Conservation (phyloP, 495 filamentous ascomycete species). For the Apiosordaria backusii region DNA sequence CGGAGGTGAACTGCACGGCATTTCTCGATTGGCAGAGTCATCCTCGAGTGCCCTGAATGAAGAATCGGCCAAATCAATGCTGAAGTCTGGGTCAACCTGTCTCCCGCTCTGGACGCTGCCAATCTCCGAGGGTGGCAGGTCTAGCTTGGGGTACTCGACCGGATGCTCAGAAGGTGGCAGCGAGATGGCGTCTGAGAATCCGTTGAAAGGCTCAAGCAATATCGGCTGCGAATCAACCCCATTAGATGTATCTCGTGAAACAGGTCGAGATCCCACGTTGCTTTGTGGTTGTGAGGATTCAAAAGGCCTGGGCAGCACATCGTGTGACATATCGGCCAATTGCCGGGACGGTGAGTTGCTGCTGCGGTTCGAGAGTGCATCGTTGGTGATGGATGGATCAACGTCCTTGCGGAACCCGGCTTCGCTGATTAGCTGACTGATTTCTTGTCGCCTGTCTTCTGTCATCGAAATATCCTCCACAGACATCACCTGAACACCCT, state of each 20-base stretch:
- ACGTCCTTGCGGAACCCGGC: slow-evolving; percentile 26
- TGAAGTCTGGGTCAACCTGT: slow-evolving; percentile 37
- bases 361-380: slow-evolving; percentile 16
- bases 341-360: slow-evolving; percentile 30
- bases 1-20: background rate
- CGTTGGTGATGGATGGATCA: slow-evolving; percentile 19
- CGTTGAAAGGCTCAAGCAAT: slow-evolving; percentile 28
- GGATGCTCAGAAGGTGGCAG: slow-evolving; percentile 5
- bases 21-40: background rate
- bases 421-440: slow-evolving; percentile 25
- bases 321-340: slow-evolving; percentile 24
- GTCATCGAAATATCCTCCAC: slow-evolving; percentile 15
- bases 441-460: slow-evolving; percentile 28
- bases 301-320: slow-evolving; percentile 2
- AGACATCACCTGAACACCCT: slow-evolving; percentile 4
- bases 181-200: slow-evolving; percentile 24
- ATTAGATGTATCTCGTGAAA: slow-evolving; percentile 9
- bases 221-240: slow-evolving; percentile 28
- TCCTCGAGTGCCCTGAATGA: slow-evolving; percentile 19
- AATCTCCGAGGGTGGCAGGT: slow-evolving; percentile 28
- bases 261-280: background rate
- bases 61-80: slow-evolving; percentile 28
- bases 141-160: slow-evolving; percentile 19
- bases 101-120: slow-evolving; percentile 38
- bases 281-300: slow-evolving; percentile 2